phyloP scores from a whole-genome alignment of 495 filamentous ascomycete species.

The Penicillium steckii region DNA sequence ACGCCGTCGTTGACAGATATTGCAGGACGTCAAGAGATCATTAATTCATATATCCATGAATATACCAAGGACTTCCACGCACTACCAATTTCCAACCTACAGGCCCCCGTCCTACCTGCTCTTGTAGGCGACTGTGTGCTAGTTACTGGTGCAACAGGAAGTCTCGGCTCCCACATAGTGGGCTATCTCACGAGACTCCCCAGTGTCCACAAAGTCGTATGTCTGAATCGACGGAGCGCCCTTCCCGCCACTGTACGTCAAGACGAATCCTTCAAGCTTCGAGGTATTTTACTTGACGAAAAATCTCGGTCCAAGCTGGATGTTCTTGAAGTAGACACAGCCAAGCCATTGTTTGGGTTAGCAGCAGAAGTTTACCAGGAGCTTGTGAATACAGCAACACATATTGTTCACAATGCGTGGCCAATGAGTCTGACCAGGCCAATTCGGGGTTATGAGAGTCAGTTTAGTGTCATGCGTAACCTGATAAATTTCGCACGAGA shows the following conservation, averaged over 20 bases:
- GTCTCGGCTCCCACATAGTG: constrained; percentile 10
- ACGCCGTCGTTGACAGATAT: neutral
- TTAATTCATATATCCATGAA: neutral
- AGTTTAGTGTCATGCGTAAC: constrained; percentile 26
- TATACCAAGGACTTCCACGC: neutral
- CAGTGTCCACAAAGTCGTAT: constrained; percentile 36
- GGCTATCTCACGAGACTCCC: constrained; percentile 25
- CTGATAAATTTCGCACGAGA: constrained; percentile 40
- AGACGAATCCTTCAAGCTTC: neutral
- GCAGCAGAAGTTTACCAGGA: neutral
- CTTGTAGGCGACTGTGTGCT: neutral
- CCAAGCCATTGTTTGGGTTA: neutral
- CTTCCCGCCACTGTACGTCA: constrained; percentile 11
- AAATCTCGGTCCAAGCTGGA: constrained; percentile 2
- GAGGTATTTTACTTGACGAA: neutral
- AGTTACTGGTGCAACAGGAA: neutral
- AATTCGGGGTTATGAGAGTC: constrained; percentile 26
- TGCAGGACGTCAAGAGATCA: neutral
- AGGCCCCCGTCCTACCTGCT: neutral
- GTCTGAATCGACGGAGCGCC: constrained; percentile 38
- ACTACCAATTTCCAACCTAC: neutral
- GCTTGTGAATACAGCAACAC: constrained; percentile 6
- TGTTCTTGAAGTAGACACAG: constrained; percentile 3
- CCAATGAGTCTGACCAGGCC: constrained; percentile 35
- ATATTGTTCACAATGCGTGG: constrained; percentile 42